phyloP scores from a whole-genome alignment of 805 yeast genomes.

The Candida vartiovaarae region DNA sequence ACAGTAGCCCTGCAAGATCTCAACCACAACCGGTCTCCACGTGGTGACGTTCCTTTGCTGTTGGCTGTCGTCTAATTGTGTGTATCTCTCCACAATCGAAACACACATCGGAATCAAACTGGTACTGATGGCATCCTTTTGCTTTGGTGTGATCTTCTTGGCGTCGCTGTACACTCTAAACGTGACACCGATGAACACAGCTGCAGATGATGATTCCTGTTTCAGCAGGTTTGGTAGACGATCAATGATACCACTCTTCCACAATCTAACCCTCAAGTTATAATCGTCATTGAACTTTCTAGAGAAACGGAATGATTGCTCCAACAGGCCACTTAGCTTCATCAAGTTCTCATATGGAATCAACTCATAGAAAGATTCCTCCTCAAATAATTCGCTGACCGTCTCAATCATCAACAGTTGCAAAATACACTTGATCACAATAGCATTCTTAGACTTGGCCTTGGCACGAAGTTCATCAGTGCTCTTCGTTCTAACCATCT shows the following conservation, averaged over 20 bases:
- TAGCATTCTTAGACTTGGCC: conserved; percentile 56
- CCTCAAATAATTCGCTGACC: conserved; percentile 72
- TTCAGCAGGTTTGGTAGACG: conserved; percentile 85
- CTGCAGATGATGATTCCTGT: conserved; percentile 88
- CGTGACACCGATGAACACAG: conserved; percentile 74
- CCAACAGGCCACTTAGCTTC: conserved; percentile 51
- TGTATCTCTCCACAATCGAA: conserved; percentile 61
- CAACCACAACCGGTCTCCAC: conserved; percentile 91
- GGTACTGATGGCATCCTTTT: conserved; percentile 44
- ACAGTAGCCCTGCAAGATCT: conserved; percentile 74
- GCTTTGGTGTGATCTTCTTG: conserved; percentile 39
- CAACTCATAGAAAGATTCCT: conserved; percentile 53
- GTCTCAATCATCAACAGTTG: conserved; percentile 87
- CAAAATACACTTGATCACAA: conserved; percentile 87
- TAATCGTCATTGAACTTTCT: conserved; percentile 83
- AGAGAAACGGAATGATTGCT: conserved; percentile 73
- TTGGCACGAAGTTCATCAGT: conserved; percentile 35
- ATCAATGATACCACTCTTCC: conserved; percentile 89
- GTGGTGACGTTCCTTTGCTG: conserved; percentile 78
- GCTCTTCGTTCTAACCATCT: conserved; percentile 17
- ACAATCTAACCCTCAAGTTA: conserved; percentile 77
- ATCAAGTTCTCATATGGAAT: conserved; percentile 64
- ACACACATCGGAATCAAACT: conserved; percentile 63
- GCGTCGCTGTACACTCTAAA: conserved; percentile 73
- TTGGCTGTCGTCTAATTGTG: conserved; percentile 59